Percentiles rank a stretch among this genome's conserved stretches.
phyloP scores from a whole-genome alignment of 805 yeast species.

The Kodamaea sagamina region DNA sequence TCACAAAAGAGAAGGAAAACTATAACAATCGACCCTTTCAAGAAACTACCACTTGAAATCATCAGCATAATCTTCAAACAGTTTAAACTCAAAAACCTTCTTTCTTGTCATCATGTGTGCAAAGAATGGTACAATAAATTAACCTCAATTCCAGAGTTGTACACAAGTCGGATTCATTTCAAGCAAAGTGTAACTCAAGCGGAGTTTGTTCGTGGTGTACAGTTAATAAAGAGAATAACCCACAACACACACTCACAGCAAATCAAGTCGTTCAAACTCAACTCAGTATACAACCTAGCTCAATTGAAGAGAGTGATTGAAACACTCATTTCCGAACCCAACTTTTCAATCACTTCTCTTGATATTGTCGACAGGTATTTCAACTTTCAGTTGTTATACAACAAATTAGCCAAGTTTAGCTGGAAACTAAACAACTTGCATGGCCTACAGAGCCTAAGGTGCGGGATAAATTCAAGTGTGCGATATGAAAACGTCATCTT shows the following conservation, averaged over 20 bases:
- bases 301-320: constrained; percentile 34
- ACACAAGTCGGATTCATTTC: constrained; percentile 22
- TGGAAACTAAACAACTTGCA: constrained; percentile 30
- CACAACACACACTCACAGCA: constrained; percentile 18
- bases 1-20: not conserved
- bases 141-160: constrained; percentile 29
- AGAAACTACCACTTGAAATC: constrained; percentile 32
- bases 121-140: constrained; percentile 35
- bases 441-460: constrained; percentile 22
- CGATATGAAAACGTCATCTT: constrained; percentile 23
- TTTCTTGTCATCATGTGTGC: constrained; percentile 36
- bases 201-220: constrained; percentile 34
- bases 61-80: constrained; percentile 28
- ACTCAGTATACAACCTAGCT: constrained; percentile 22
- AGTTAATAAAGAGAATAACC: constrained; percentile 29
- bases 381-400: constrained; percentile 27
- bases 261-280: constrained; percentile 23
- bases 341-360: constrained; percentile 23
- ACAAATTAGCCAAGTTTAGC: constrained; percentile 24
- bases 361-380: constrained; percentile 31
- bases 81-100: constrained; percentile 23
- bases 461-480: constrained; percentile 30
- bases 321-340: constrained; percentile 24
- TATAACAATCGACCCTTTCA: constrained; percentile 20
- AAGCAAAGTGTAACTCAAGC: constrained; percentile 26